Evolutionary conservation across 768 basidiomycete genomes (phyloP), one percentile per base, ranked within the genome.

Genomic region (Tulasnella sp.): DNA sequence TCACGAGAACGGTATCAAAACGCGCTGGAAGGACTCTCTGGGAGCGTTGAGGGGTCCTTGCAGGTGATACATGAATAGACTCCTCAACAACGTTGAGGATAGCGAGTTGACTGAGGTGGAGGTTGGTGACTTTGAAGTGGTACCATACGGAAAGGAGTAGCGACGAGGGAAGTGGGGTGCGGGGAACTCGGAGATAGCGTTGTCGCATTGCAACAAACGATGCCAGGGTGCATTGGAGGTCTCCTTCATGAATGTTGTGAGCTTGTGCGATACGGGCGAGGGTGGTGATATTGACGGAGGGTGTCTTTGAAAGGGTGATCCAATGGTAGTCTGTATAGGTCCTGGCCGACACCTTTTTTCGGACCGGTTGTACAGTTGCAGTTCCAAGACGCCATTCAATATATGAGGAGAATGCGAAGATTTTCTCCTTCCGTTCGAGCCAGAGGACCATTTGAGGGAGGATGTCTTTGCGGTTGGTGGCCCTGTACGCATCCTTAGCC

Each of bases 401-500:
- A 16, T 62, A 62, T 3, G 62, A 19, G 14, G 31, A 42, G 34
- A 77, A 77, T 12, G 36, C n/a, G 38, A 39, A 31, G 34, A 75
- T 21, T n/a, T 56, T 79, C 72, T 79, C 78, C 72, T 79, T 72
- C 40, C 71, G 40, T 24, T 74, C 46, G 6, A 79, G 78, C 78
- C 78, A 79, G 18, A 34, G 24, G 8, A 48, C 39, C 78, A 79
- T 79, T 34, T 79, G 72, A 16, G 71, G 78, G 2, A 40, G 40
- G n/a, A 46, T 27, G 27, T 79, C 74, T 24, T 36, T 34, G 10
- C 39, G 12, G 48, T 79, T 79, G n/a, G 74, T 52, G 2, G 74
- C 79, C 21, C 52, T 76, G 68, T 79, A 79, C 38, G 74, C 74
- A 36, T 76, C 73, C 46, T 79, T 79, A 42, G 56, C 74, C 21